Base-by-base conservation (phyloP, 331 rosid species). In the Quercus phellos region DNA sequence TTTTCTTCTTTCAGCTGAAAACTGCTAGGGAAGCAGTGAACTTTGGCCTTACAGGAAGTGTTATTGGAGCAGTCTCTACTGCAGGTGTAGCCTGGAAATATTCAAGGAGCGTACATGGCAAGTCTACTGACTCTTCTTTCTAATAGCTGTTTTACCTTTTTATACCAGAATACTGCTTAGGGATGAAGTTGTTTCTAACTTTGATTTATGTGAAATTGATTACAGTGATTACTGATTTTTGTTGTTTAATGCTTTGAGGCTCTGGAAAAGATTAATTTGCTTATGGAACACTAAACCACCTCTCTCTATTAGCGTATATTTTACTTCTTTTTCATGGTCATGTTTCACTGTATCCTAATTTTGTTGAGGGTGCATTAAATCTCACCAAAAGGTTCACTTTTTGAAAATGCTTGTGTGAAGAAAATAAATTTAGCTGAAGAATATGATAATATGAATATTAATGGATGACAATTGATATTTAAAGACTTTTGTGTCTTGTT, bases 21-120 rank as follows among this genome's bases (percentile, higher is more conserved):
- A 80, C 85, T 70, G 82, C 89, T 16, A 78, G 87, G 71, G 84
- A 88, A 82, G 89, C 93, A 6, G 74, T 17, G 2, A 78, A 83
- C 22, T 82, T 64, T 85, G 89, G 89, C 56, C 77, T 91, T 19
- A 58, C 89, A 7, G 98, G 98, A 82, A 85, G 88, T 79, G 87
- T 82, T 81, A 70, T 93, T 79, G 90, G 90, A 85, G 93, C 88
- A 26, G 82, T 83, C 21, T 82, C 90, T 60, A 85, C 89, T 54
- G 93, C 90, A 19, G 86, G 85, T 35, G 38, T 82, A 77, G 51
- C 96, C 17, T 93, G 91, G 94, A 93, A 85, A 83, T 93, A 93
- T 84, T 93, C 98, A 1, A 90, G 53, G 85, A 93, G 98, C 82
- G 70, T 86, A 74, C 98, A 93, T 81, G 97, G 98, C 88, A 89